Evolutionary conservation across 768 basidiomycete species (phyloP).

Genomic region (Leccinum rimulosum): DNA sequence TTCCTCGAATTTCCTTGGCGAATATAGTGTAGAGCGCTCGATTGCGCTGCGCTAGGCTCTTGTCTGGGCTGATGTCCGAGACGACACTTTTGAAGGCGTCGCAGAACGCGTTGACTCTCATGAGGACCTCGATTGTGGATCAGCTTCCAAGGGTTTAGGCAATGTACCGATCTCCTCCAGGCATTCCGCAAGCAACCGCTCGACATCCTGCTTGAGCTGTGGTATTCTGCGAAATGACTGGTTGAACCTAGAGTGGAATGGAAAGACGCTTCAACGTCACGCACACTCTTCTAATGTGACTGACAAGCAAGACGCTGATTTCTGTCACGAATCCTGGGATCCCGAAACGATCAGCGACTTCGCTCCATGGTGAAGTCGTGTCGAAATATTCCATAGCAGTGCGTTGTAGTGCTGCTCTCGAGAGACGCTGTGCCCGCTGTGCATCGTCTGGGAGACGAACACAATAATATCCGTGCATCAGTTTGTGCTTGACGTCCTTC

Average conservation of each 20-base stretch:
- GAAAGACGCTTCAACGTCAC: constrained; percentile 13
- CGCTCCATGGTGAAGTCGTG: constrained; percentile 50
- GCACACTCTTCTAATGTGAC: constrained; percentile 53
- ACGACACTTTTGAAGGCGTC: constrained; percentile 34
- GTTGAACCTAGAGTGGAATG: constrained; percentile 3
- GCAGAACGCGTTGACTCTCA: constrained; percentile 45
- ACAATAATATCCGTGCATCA: constrained; percentile 63
- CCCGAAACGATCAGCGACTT: constrained; percentile 50
- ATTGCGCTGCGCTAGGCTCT: constrained; percentile 37
- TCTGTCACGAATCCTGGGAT: constrained; percentile 48
- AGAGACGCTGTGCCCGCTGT: constrained; percentile 41
- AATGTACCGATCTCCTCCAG: constrained; percentile 35
- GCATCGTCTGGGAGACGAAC: constrained; percentile 63
- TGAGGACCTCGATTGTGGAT: constrained; percentile 47
- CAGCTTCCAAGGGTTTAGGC: constrained; percentile 36
- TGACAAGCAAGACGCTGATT: constrained; percentile 51
- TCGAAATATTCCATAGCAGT: constrained; percentile 47
- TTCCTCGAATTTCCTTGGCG: constrained; percentile 34
- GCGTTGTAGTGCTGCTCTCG: constrained; percentile 36
- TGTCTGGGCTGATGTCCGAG: constrained; percentile 32
- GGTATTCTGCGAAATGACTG: constrained; percentile 42
- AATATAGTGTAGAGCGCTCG: constrained; percentile 34
- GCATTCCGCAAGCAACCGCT: constrained; percentile 37
- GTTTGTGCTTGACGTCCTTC: constrained; percentile 42
- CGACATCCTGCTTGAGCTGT: constrained; percentile 38